Percentiles rank a stretch among this genome's conserved stretches.
Conservation (phyloP, 192 early-diverging fungal genomes). For the Podila clonocystis region DNA sequence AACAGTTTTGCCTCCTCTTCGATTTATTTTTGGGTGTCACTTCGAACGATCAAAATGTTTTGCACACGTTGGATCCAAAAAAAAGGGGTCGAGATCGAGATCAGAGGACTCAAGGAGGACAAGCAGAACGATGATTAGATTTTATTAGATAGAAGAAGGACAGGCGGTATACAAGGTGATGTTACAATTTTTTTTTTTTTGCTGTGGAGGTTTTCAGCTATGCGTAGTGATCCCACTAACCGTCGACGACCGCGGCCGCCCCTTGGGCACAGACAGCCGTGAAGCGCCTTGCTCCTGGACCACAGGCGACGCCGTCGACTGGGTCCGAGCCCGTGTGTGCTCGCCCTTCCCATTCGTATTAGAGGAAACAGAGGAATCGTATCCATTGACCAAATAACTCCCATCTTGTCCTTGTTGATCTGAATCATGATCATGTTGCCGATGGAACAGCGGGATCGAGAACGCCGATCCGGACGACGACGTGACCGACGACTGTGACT, state of each 20-base stretch:
- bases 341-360: background rate
- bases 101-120: no score
- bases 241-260: conserved; percentile 3
- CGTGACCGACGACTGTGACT: conserved; percentile 15
- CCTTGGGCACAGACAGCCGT: background rate
- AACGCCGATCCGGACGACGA: conserved; percentile 2
- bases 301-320: background rate
- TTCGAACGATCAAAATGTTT: no score
- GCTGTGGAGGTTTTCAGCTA: background rate
- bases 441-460: conserved; percentile 12
- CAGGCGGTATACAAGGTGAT: no score
- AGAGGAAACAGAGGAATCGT: background rate
- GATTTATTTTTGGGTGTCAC: no score
- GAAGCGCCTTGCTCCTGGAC: background rate
- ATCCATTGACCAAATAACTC: background rate
- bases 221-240: background rate
- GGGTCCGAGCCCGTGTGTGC: background rate
- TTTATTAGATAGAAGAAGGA: no score
- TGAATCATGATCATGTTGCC: background rate
- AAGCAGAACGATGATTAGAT: no score
- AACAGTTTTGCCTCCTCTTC: no score
- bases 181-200: background rate
- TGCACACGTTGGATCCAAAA: no score
- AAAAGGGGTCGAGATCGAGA: no score
- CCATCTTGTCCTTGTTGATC: background rate